A percentile compares a stretch with the other conserved stretches of the same genome.
Evolutionary conservation across 352 stramenopile species (phyloP).

Genomic region (Globisporangium canariense): DNA sequence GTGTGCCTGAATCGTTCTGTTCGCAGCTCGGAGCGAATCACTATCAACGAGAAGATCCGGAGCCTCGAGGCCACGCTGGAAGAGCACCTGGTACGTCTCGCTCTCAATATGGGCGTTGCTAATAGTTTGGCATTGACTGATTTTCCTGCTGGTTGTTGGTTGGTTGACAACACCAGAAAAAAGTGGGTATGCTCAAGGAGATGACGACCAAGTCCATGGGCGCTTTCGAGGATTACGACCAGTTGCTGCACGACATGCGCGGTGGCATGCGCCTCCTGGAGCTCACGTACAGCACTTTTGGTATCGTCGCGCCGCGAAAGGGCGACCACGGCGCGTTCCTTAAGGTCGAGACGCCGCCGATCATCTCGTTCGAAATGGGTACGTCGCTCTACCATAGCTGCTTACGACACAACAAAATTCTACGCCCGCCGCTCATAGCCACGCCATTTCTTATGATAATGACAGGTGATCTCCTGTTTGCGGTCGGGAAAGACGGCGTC

Average conservation of each 20-base stretch:
- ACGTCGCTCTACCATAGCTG: neutral
- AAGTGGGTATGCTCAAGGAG: constrained; percentile 72
- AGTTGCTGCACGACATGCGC: constrained; percentile 34
- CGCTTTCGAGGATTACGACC: constrained; percentile 28
- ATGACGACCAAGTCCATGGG: constrained; percentile 38
- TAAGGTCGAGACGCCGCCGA: constrained; percentile 42
- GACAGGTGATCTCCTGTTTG: constrained; percentile 14
- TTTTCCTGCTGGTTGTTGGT: neutral
- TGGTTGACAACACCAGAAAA: constrained; percentile 27
- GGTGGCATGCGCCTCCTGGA: constrained; percentile 49
- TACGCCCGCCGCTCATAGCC: neutral
- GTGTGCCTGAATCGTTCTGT: neutral
- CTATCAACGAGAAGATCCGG: constrained; percentile 51
- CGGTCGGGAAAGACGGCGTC: constrained; percentile 8
- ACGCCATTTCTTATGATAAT: neutral
- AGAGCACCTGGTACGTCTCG: constrained; percentile 44
- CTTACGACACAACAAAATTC: neutral
- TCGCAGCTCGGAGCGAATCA: constrained; percentile 43
- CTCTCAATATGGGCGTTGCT: neutral
- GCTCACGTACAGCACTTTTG: constrained; percentile 54
- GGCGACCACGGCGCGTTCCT: constrained; percentile 47
- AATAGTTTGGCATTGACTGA: neutral
- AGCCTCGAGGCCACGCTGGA: constrained; percentile 70
- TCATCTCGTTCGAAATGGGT: constrained; percentile 50
- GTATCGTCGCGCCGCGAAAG: constrained; percentile 50